Base-by-base conservation (phyloP, 1,284 basidiomycete genomes). In the Boletellus sp. region DNA sequence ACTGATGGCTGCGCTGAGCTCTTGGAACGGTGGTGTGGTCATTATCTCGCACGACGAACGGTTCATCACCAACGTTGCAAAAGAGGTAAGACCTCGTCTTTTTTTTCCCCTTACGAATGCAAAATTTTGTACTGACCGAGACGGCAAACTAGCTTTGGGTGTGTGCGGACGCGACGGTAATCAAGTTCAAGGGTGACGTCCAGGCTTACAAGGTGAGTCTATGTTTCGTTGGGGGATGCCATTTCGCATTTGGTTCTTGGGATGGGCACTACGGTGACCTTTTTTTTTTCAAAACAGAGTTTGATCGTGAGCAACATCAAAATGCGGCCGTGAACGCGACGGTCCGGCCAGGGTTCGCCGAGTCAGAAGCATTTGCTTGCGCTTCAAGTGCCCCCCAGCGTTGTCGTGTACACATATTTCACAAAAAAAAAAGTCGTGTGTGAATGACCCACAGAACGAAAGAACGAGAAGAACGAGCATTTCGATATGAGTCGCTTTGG, bases 1-100 rank as follows among this genome's bases (percentile, higher is more conserved):
- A 7, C 77, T 99, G 42, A 97, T 97, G 85, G 73, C 80, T 21
- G 97, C 93, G 1, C 73, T 99, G 59, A 82, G 84, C 59, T 75
- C 74, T 16, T 99, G 93, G 92, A 97, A 97, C 64, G 97, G 97
- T n/a, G 97, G 96, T 48, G 92, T 94, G 10, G 91, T 94, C 55
- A 75, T 93, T 57, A 93, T 97, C 61, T 92, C 90, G 60, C 94
- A 97, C 81, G 94, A 97, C 78, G 91, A 94, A 67, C 76, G 89
- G 47, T 94, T 96, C 69, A 93, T 96, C 64, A 93, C 91, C 26
- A 86, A 80, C 26, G 88, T 91, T 16, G 88, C 88, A 2, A 81
- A 79, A 65, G 85, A 91, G 75, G 89, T 88, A 57, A 35, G 73
- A 15, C 5, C 13, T 6, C 35, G 33, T 36, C n/a, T 4, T 35